phyloP scores from a whole-genome alignment of 108 stramenopile genomes.

The Pseudonitzschia delicatissima region DNA sequence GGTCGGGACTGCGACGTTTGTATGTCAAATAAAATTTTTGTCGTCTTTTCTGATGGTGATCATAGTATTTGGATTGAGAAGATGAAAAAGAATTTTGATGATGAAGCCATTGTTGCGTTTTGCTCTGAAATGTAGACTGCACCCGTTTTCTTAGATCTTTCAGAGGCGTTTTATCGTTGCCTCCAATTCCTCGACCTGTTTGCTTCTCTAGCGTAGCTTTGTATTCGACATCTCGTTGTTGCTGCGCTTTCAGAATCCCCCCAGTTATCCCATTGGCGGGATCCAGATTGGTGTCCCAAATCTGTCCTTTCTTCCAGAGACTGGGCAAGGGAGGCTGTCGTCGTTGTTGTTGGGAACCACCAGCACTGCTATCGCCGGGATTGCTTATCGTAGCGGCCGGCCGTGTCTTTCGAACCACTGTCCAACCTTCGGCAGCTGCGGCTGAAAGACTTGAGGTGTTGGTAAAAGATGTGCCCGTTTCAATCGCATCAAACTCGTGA shows the following conservation, averaged over 20 bases:
- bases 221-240: conserved; percentile 9
- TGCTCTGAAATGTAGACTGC: conserved; percentile 29
- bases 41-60: not conserved
- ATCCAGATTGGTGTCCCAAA: conserved; percentile 54
- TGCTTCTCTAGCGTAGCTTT: conserved; percentile 14
- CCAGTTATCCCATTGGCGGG: conserved; percentile 33
- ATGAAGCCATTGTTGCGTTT: conserved; percentile 20
- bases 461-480: not conserved
- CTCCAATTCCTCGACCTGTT: not conserved
- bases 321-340: not conserved
- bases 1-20: conserved; percentile 48
- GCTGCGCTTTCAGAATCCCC: conserved; percentile 6
- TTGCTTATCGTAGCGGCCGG: conserved; percentile 14
- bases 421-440: conserved; percentile 34
- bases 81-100: not conserved
- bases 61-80: not conserved
- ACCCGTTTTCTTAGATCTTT: conserved; percentile 35
- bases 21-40: conserved; percentile 49
- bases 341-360: not conserved
- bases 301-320: conserved; percentile 34
- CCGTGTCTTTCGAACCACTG: conserved; percentile 29
- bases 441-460: conserved; percentile 4
- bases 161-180: conserved; percentile 19
- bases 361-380: not conserved
- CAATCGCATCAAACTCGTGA: not conserved